Percentiles rank a stretch among this genome's conserved stretches.
These are phyloP conservation scores for Prunus kanzakura DNA, from an alignment of 306 rosid species.

Conservation along the genomic window DNA sequence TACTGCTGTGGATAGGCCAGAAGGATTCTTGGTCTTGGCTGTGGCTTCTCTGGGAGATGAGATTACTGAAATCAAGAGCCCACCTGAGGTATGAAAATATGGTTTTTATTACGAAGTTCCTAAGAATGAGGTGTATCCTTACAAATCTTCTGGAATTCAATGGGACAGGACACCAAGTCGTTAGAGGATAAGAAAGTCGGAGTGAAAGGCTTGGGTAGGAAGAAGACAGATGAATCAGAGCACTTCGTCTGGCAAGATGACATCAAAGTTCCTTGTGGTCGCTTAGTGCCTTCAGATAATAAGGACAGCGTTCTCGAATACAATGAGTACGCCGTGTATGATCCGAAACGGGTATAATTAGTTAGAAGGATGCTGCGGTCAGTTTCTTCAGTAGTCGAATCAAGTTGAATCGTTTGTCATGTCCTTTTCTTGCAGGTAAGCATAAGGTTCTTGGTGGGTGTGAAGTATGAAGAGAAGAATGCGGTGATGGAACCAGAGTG, in stretches of 20 bases:
- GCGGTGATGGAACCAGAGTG: conserved; percentile 36
- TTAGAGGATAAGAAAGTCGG: conserved; percentile 62
- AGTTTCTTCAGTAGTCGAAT: too few species aligned
- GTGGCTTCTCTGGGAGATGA: conserved; percentile 73
- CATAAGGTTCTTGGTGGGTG: conserved; percentile 72
- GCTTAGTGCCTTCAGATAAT: conserved; percentile 51
- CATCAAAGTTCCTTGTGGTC: conserved; percentile 77
- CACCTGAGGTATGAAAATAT: conserved; percentile 45
- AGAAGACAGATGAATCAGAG: conserved; percentile 73
- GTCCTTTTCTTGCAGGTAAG: conserved; percentile 40
- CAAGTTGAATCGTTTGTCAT: neutral
- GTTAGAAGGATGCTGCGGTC: neutral
- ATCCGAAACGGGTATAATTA: conserved; percentile 61
- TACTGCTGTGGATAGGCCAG: conserved; percentile 80
- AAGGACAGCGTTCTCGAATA: conserved; percentile 67
- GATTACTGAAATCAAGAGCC: conserved; percentile 34
- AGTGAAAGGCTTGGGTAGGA: conserved; percentile 68
- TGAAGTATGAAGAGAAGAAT: conserved; percentile 64
- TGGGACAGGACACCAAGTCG: conserved; percentile 52
- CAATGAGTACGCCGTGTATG: conserved; percentile 71
- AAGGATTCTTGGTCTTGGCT: conserved; percentile 83
- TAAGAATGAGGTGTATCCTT: neutral
- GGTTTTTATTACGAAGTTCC: neutral
- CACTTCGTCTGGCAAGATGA: conserved; percentile 78
- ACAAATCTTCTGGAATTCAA: neutral